These are phyloP conservation scores for Sporothrix euskadiensis DNA, from an alignment of 2,329 filamentous ascomycete genomes.

Conservation along the genomic window DNA sequence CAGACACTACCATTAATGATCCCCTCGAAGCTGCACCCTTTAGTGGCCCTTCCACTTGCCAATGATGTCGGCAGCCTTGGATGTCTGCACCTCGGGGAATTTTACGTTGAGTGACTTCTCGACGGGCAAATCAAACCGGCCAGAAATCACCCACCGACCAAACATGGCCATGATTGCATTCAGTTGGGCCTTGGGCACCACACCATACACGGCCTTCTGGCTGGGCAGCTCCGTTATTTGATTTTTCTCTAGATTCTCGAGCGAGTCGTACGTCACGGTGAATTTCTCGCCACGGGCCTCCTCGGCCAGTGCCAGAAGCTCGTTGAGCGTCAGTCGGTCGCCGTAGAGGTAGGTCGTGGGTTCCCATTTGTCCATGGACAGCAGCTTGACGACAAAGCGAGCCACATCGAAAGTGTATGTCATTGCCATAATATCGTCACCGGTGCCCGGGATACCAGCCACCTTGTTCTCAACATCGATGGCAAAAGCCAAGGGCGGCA, in stretches of 20 bases:
- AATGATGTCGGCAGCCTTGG: slow-evolving; percentile 6
- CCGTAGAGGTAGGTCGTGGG: not conserved
- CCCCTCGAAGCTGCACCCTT: not conserved
- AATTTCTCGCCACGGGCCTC: slow-evolving; percentile 5
- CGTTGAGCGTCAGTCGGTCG: slow-evolving; percentile 6
- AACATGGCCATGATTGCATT: slow-evolving; percentile 12
- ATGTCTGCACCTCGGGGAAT: not conserved
- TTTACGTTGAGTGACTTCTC: slow-evolving; percentile 7
- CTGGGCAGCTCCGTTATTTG: slow-evolving; percentile 3
- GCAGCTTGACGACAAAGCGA: slow-evolving; percentile 1
- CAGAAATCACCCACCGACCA: not conserved
- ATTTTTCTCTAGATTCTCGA: not conserved
- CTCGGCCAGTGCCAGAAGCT: slow-evolving; percentile 12
- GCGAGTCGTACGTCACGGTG: slow-evolving; percentile 10
- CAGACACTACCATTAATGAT: not conserved
- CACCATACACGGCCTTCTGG: not conserved
- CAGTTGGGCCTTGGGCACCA: not conserved
- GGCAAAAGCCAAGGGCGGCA: slow-evolving; percentile 44
- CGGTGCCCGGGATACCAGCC: slow-evolving; percentile 53
- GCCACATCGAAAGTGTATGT: slow-evolving; percentile 53
- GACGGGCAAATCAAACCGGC: not conserved
- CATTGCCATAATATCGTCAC: slow-evolving; percentile 47
- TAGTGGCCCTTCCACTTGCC: slow-evolving; percentile 13
- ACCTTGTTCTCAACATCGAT: slow-evolving; percentile 47
- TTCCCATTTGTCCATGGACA: not conserved